A percentile compares a stretch with the other conserved stretches of the same genome.
phyloP scores from a whole-genome alignment of 176 grass and related monocot genomes.

The Zoysia pacifica region DNA sequence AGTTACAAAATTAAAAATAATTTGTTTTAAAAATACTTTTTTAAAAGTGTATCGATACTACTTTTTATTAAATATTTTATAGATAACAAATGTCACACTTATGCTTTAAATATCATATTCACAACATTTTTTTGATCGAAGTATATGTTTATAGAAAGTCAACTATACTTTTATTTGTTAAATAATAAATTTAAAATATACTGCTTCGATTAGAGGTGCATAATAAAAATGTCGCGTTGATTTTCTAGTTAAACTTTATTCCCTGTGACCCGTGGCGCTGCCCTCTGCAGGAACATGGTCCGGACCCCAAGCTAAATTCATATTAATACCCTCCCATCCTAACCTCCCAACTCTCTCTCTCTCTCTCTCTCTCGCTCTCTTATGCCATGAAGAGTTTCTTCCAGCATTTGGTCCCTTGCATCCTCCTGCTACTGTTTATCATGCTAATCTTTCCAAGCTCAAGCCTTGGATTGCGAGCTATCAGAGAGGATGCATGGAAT shows the following conservation, averaged over 20 bases:
- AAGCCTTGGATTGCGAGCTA: slow-evolving; percentile 41
- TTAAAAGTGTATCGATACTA: too few relatives aligned
- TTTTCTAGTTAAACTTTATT: background rate
- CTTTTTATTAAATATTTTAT: too few relatives aligned
- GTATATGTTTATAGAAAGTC: too few relatives aligned
- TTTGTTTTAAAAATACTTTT: too few relatives aligned
- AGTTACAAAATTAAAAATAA: too few relatives aligned
- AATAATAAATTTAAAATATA: too few relatives aligned
- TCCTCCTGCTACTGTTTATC: slow-evolving; percentile 47
- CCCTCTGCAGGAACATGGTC: background rate
- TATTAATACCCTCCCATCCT: slow-evolving; percentile 66
- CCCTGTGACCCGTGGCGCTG: slow-evolving; percentile 35
- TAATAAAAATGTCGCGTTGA: too few relatives aligned
- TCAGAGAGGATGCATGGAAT: slow-evolving; percentile 31
- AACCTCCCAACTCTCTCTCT: background rate
- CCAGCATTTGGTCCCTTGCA: slow-evolving; percentile 29
- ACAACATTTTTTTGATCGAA: too few relatives aligned
- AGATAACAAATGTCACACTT: too few relatives aligned
- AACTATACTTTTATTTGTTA: too few relatives aligned
- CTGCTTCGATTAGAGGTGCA: too few relatives aligned
- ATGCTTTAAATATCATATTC: too few relatives aligned
- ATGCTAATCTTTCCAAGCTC: slow-evolving; percentile 34
- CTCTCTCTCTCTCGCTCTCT: slow-evolving; percentile 9
- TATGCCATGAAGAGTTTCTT: slow-evolving; percentile 38
- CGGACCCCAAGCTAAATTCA: slow-evolving; percentile 26